A percentile compares a stretch with the other conserved stretches of the same genome.
phyloP scores from a whole-genome alignment of 2,329 filamentous ascomycete genomes.

The Cytospora piceae region DNA sequence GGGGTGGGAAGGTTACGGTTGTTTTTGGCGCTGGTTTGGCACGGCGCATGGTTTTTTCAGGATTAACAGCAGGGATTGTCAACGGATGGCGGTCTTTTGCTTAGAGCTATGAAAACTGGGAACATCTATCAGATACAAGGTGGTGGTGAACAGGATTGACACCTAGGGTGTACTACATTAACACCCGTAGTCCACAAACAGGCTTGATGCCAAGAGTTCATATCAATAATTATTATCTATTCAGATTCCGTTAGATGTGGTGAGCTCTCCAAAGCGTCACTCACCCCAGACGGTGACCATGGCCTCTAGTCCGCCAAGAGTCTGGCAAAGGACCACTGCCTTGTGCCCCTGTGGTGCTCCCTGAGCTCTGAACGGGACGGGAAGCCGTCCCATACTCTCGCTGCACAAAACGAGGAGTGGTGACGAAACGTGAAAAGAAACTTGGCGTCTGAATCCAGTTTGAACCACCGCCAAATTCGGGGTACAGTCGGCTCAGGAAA shows the following conservation, averaged over 20 bases:
- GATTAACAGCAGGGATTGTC: not conserved
- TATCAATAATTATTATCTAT: slow-evolving; percentile 18
- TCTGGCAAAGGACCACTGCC: slow-evolving; percentile 59
- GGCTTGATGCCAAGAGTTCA: slow-evolving; percentile 26
- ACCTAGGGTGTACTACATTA: not conserved
- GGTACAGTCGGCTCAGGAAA: slow-evolving; percentile 86
- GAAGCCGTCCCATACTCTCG: slow-evolving; percentile 68
- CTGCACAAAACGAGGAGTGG: slow-evolving; percentile 50
- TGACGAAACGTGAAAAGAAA: slow-evolving; percentile 71
- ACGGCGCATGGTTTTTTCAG: slow-evolving; percentile 6
- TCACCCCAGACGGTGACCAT: slow-evolving; percentile 65
- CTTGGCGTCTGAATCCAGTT: slow-evolving; percentile 76
- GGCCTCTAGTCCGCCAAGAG: slow-evolving; percentile 66
- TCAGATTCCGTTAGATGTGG: not conserved
- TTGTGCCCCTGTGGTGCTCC: slow-evolving; percentile 46
- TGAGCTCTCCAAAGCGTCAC: slow-evolving; percentile 5
- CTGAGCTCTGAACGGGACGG: slow-evolving; percentile 44
- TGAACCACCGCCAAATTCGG: slow-evolving; percentile 80
- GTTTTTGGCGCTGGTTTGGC: not conserved
- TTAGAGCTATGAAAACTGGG: slow-evolving; percentile 6
- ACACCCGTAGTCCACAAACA: slow-evolving; percentile 8
- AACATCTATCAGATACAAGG: not conserved
- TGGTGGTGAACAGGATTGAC: not conserved
- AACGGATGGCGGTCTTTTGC: slow-evolving; percentile 6
- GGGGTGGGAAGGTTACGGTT: not conserved